A percentile compares a stretch with the other conserved stretches of the same genome.
These are phyloP conservation scores for Solanum boliviense DNA, from an alignment of 257 asterid genomes.

Conservation along the genomic window DNA sequence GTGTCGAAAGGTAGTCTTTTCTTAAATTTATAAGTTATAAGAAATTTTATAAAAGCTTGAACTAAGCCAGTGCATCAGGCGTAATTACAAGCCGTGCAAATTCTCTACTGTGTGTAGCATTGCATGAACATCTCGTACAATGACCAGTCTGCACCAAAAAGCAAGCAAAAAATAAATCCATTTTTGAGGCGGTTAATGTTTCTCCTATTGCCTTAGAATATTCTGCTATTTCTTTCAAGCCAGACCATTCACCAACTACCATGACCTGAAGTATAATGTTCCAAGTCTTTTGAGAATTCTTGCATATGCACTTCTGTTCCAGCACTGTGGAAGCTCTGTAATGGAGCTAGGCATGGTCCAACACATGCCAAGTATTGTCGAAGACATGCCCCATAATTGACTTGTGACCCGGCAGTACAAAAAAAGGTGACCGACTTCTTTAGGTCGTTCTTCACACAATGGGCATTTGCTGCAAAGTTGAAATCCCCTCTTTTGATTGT, in stretches of 20 bases:
- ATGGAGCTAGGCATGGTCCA: background rate
- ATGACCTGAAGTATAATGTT: background rate
- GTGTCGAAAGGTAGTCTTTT: constrained; percentile 58
- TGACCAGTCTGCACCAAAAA: background rate
- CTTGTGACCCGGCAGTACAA: background rate
- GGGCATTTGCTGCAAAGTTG: background rate
- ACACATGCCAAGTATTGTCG: background rate
- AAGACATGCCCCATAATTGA: background rate
- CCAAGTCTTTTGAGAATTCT: background rate
- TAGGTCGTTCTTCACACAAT: background rate
- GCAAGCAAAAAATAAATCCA: background rate
- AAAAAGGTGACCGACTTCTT: background rate
- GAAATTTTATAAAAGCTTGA: background rate
- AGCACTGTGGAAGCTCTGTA: background rate
- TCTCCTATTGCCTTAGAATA: background rate
- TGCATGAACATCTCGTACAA: background rate
- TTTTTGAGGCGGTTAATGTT: background rate
- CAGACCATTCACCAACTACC: background rate
- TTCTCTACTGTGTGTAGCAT: background rate
- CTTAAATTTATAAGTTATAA: background rate
- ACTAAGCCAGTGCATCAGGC: background rate
- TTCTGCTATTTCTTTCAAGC: background rate
- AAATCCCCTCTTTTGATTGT: background rate
- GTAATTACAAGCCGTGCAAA: background rate
- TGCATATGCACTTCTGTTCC: background rate